These are phyloP conservation scores for Ambrosia trifida DNA, from an alignment of 129 eudicot species.

Conservation along the genomic window DNA sequence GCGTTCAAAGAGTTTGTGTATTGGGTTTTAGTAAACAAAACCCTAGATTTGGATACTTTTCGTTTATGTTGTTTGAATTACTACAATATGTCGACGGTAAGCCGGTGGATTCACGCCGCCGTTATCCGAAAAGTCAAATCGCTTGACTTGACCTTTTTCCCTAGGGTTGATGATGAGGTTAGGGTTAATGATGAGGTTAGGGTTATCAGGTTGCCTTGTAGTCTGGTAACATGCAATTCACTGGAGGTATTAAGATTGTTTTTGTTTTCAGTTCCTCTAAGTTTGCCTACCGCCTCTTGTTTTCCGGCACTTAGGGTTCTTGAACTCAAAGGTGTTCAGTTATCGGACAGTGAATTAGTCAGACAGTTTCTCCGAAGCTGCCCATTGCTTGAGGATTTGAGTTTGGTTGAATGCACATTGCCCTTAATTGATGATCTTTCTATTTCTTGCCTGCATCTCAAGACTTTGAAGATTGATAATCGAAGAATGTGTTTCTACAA, in stretches of 20 bases:
- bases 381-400: slow-evolving; percentile 30
- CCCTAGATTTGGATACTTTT: slow-evolving; percentile 16
- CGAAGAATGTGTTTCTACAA: too few relatives aligned
- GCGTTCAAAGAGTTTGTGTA: slow-evolving; percentile 12
- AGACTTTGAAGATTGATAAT: slow-evolving; percentile 21
- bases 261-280: background rate
- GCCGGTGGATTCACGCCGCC: slow-evolving; percentile 21
- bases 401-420: slow-evolving; percentile 8
- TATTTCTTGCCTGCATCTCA: slow-evolving; percentile 20
- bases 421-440: background rate
- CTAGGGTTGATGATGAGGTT: background rate
- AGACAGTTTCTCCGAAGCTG: background rate
- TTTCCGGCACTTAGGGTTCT: slow-evolving; percentile 27
- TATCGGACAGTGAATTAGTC: background rate
- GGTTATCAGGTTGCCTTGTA: background rate
- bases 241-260: slow-evolving; percentile 13
- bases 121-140: slow-evolving; percentile 18
- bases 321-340: slow-evolving; percentile 8
- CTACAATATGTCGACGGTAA: slow-evolving; percentile 3
- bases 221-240: slow-evolving; percentile 13
- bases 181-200: too few relatives aligned
- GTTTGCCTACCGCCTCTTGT: background rate
- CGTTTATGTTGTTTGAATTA: slow-evolving; percentile 9
- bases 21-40: slow-evolving; percentile 4
- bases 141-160: slow-evolving; percentile 15